These are phyloP conservation scores for Ceratobasidium papillatum DNA, from an alignment of 1,284 basidiomycete genomes.

Conservation along the genomic window DNA sequence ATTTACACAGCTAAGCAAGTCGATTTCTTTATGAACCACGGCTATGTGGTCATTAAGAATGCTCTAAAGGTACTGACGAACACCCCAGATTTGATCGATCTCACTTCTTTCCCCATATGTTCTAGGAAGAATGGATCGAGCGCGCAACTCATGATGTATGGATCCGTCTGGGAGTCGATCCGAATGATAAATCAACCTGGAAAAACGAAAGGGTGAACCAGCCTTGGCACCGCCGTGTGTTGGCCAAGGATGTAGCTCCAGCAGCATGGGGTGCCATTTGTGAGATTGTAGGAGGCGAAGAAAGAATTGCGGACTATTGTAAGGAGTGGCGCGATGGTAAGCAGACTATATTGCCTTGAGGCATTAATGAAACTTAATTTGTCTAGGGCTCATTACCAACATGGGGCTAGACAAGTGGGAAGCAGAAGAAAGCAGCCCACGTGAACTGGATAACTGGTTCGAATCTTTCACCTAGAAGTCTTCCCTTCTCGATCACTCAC, in stretches of 20 bases:
- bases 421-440: slow-evolving; percentile 26
- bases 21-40: slow-evolving; percentile 44
- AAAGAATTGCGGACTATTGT: slow-evolving; percentile 34
- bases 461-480: not conserved
- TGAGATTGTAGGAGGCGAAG: slow-evolving; percentile 42
- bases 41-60: slow-evolving; percentile 38
- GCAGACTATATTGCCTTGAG: not conserved
- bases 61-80: slow-evolving; percentile 10
- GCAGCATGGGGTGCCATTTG: slow-evolving; percentile 48
- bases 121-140: slow-evolving; percentile 34
- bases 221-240: slow-evolving; percentile 48
- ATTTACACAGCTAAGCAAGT: slow-evolving; percentile 41
- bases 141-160: slow-evolving; percentile 46
- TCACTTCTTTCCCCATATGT: not conserved
- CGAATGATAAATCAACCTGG: slow-evolving; percentile 51
- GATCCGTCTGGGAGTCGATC: slow-evolving; percentile 49
- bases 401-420: slow-evolving; percentile 41
- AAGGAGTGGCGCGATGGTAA: slow-evolving; percentile 40
- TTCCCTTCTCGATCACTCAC: not conserved
- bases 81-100: not conserved
- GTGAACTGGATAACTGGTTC: slow-evolving; percentile 36
- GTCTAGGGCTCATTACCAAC: slow-evolving; percentile 39
- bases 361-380: not conserved
- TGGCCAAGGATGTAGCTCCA: slow-evolving; percentile 47
- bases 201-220: slow-evolving; percentile 48